Conservation (phyloP, 495 filamentous ascomycete species). For the Tuber indicum region DNA sequence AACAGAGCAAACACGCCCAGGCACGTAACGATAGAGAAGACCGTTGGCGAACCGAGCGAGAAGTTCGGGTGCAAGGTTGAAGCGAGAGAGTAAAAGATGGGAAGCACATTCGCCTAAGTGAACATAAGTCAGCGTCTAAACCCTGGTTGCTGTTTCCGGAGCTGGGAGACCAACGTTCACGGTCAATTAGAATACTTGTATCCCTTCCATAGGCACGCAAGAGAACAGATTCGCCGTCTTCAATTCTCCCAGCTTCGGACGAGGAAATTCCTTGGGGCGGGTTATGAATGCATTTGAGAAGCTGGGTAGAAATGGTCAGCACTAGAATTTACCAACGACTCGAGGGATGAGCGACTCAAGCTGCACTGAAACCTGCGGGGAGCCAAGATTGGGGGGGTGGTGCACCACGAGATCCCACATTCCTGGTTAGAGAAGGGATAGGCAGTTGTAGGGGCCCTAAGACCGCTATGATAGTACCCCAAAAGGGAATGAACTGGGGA, state of each 20-base stretch:
- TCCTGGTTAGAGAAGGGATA: constrained; percentile 8
- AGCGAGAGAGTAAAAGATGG: constrained; percentile 63
- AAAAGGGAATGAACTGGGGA: background rate
- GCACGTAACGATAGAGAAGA: constrained; percentile 86
- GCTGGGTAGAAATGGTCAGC: constrained; percentile 46
- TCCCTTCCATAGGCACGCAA: constrained; percentile 91
- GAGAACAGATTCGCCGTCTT: constrained; percentile 81
- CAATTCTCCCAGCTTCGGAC: constrained; percentile 24
- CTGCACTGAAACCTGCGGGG: background rate
- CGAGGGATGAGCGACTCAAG: background rate
- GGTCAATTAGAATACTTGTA: constrained; percentile 92
- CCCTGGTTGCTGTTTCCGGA: background rate
- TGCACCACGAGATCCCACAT: constrained; percentile 8
- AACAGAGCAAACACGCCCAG: constrained; percentile 68
- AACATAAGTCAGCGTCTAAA: background rate
- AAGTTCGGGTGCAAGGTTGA: constrained; percentile 75
- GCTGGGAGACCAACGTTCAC: constrained; percentile 63
- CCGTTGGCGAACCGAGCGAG: constrained; percentile 94
- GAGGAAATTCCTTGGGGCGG: constrained; percentile 55
- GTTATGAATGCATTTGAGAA: constrained; percentile 81
- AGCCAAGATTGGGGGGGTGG: constrained; percentile 1
- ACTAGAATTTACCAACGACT: background rate
- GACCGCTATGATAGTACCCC: background rate
- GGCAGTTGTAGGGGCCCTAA: background rate
- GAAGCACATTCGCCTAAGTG: constrained; percentile 60